Percentiles rank a stretch among this genome's conserved stretches.
Conservation (phyloP, 2,329 filamentous ascomycete genomes). For the Emergomyces pasteurianus region DNA sequence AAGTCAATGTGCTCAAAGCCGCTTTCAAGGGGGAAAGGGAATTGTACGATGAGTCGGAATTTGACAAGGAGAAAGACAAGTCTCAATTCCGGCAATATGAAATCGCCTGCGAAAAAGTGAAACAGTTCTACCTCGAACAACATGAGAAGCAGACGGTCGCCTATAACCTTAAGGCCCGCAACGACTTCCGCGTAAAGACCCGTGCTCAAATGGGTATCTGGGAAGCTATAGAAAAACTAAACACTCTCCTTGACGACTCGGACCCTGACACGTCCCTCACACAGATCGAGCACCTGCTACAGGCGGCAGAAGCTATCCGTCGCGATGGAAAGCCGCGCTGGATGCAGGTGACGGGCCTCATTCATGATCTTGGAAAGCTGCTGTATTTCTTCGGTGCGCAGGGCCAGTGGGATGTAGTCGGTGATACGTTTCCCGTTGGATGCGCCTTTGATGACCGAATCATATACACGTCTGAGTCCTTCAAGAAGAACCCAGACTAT, state of each 20-base stretch:
- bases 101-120: slow-evolving; percentile 70
- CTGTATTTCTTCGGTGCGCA: slow-evolving; percentile 53
- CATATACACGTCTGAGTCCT: slow-evolving; percentile 65
- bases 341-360: slow-evolving; percentile 39
- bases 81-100: slow-evolving; percentile 71
- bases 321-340: slow-evolving; percentile 49
- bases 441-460: slow-evolving; percentile 51
- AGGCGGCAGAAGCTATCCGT: slow-evolving; percentile 80
- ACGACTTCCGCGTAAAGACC: slow-evolving; percentile 53
- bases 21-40: slow-evolving; percentile 33
- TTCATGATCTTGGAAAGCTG: slow-evolving; percentile 36
- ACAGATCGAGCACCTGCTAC: slow-evolving; percentile 82
- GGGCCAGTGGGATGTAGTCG: slow-evolving; percentile 89
- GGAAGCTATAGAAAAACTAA: slow-evolving; percentile 86
- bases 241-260: slow-evolving; percentile 80
- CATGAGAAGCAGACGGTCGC: slow-evolving; percentile 47
- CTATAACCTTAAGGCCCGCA: slow-evolving; percentile 73
- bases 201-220: slow-evolving; percentile 73
- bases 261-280: slow-evolving; percentile 80
- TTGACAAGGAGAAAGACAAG: slow-evolving; percentile 68
- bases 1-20: slow-evolving; percentile 49
- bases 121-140: slow-evolving; percentile 69
- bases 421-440: slow-evolving; percentile 40
- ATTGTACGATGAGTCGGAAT: slow-evolving; percentile 47
- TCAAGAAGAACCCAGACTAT: slow-evolving; percentile 63